phyloP scores from a whole-genome alignment of 2,329 filamentous ascomycete genomes.

The Clarireedia sp. region DNA sequence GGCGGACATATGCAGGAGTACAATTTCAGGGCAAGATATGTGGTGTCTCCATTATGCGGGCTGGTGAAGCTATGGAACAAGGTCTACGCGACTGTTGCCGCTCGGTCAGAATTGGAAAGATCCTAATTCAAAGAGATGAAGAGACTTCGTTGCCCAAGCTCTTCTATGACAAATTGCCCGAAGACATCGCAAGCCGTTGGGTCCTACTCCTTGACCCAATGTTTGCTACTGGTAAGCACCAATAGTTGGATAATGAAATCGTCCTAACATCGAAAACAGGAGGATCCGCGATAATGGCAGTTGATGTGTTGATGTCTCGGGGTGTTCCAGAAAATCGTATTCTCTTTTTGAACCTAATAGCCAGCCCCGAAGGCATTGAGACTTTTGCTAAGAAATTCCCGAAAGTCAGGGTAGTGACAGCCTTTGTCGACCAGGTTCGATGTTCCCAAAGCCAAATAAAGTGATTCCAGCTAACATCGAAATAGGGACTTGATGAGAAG shows the following conservation, averaged over 20 bases:
- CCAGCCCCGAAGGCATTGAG: constrained; percentile 86
- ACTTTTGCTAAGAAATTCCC: constrained; percentile 88
- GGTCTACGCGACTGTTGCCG: constrained; percentile 92
- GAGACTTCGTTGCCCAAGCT: constrained; percentile 87
- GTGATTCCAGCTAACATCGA: constrained; percentile 12
- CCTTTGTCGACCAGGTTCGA: constrained; percentile 77
- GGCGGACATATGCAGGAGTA: constrained; percentile 79
- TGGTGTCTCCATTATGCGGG: constrained; percentile 96
- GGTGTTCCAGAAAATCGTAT: constrained; percentile 95
- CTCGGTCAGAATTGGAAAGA: constrained; percentile 97
- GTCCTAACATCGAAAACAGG: constrained; percentile 44
- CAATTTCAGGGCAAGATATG: constrained; percentile 98
- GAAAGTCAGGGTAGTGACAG: constrained; percentile 82
- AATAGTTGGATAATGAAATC: neutral
- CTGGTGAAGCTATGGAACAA: constrained; percentile 97
- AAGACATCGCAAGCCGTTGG: constrained; percentile 89
- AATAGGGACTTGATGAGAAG: constrained; percentile 85
- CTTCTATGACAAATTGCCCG: constrained; percentile 95
- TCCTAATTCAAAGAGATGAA: constrained; percentile 94
- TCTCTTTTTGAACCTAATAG: constrained; percentile 92
- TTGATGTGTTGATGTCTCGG: constrained; percentile 80
- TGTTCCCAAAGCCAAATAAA: neutral
- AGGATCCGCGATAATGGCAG: constrained; percentile 93
- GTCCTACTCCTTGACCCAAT: constrained; percentile 94
- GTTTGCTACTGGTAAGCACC: constrained; percentile 78